Base-by-base conservation (phyloP, 2,329 filamentous ascomycete species). In the Alternaria angustiovoidea region DNA sequence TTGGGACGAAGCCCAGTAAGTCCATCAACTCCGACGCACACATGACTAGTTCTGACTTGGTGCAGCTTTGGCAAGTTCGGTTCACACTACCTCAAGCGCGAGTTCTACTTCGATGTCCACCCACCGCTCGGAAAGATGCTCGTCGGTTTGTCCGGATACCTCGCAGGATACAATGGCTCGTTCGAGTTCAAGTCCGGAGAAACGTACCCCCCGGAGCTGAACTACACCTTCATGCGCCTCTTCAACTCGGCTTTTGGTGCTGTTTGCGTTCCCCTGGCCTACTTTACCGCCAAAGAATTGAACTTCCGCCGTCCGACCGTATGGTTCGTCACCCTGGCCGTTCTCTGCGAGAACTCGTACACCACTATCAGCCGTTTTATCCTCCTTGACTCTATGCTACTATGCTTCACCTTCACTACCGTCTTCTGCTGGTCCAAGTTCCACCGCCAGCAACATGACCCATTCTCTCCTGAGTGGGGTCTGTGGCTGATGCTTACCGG, bases 131-230 rank as follows among this genome's bases (percentile, higher is more conserved):
- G 95, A 78, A 99, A 99, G 85, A 98, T 99, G 88, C 89, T 99
- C 57, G 94, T 99, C 71, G 95, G 95, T 64, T 86, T 99, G 52
- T 98, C 95, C 7, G 95, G 95, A 77, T 96, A 96, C 76, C 86
- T 99, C 63, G 96, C 94, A 68, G 94, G 94, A 68, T 99, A 99
- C 85, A 99, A 99, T 83, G 95, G 95, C 59, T 96, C 94, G 4
- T 99, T 99, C 81, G 95, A 99, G 77, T 99, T 99, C 87, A 99
- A 99, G 81, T 98, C 94, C 54, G 95, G 95, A 78, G 95, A 98
- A 76, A 93, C 88, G 55, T 99, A 99, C 78, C 95, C 95, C 11
- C 88, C 89, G 69, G 93, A 98, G 74, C 86, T 99, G 76, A 91
- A 99, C 84, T 99, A 96, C 80, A 96, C 94, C 71, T 97, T 97